These are phyloP conservation scores for Cetradonia linearis DNA, from an alignment of 495 filamentous ascomycete species.

Conservation along the genomic window DNA sequence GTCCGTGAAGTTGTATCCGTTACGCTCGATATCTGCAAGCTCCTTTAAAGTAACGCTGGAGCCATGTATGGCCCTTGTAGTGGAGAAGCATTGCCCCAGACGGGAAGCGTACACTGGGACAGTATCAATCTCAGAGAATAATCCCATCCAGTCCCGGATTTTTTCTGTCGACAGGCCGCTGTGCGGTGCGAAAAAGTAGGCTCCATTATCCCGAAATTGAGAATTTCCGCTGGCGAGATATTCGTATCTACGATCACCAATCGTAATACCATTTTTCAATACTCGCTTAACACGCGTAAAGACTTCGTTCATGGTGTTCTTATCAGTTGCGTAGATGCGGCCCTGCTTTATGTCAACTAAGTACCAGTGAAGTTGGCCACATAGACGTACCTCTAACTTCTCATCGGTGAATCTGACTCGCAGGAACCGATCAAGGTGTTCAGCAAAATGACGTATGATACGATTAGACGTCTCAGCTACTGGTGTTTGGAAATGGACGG, in stretches of 20 bases:
- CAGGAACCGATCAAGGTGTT: slow-evolving; percentile 72
- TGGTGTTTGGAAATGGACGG: slow-evolving; percentile 66
- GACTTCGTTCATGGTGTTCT: slow-evolving; percentile 53
- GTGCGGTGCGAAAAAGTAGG: slow-evolving; percentile 72
- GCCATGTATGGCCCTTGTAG: slow-evolving; percentile 58
- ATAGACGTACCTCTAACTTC: slow-evolving; percentile 39
- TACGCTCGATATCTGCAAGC: slow-evolving; percentile 54
- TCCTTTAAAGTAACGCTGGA: slow-evolving; percentile 33
- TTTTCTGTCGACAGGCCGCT: slow-evolving; percentile 50
- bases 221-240: slow-evolving; percentile 95
- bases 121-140: slow-evolving; percentile 64
- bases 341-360: slow-evolving; percentile 33
- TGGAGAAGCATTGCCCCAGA: slow-evolving; percentile 91
- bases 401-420: slow-evolving; percentile 88
- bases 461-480: slow-evolving; percentile 80
- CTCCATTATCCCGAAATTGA: slow-evolving; percentile 84
- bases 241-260: slow-evolving; percentile 73
- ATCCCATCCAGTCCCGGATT: slow-evolving; percentile 88
- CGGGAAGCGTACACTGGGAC: slow-evolving; percentile 81
- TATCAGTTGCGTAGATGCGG: slow-evolving; percentile 45
- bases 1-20: slow-evolving; percentile 70
- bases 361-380: neutral
- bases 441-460: slow-evolving; percentile 60
- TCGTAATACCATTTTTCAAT: slow-evolving; percentile 64
- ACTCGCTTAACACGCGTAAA: slow-evolving; percentile 64